phyloP scores from a whole-genome alignment of 2,329 filamentous ascomycete species.

The Drechslerella stenobrocha region DNA sequence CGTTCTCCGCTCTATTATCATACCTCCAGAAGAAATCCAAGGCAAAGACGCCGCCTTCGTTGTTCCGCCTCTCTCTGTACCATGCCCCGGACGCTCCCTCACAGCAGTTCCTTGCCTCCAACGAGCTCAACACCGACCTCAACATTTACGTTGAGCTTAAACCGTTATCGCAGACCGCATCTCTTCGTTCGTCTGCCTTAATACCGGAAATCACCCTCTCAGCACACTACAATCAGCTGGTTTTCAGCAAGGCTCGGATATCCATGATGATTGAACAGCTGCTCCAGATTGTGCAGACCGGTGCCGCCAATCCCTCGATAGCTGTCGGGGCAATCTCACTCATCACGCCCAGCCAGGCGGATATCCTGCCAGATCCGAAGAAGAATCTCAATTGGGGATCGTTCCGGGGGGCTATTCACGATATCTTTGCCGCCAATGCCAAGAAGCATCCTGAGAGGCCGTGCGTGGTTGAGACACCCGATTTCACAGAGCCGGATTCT shows the following conservation, averaged over 20 bases:
- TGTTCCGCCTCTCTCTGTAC: slow-evolving; percentile 60
- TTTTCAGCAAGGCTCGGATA: slow-evolving; percentile 59
- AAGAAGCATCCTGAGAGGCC: slow-evolving; percentile 68
- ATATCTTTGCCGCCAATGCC: slow-evolving; percentile 70
- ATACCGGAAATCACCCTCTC: slow-evolving; percentile 56
- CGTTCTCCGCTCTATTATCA: slow-evolving; percentile 56
- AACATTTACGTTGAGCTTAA: slow-evolving; percentile 52
- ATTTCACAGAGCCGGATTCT: slow-evolving; percentile 56
- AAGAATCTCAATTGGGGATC: slow-evolving; percentile 69
- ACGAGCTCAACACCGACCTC: slow-evolving; percentile 51
- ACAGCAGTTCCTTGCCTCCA: slow-evolving; percentile 52
- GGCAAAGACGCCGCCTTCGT: slow-evolving; percentile 55
- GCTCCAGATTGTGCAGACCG: slow-evolving; percentile 56
- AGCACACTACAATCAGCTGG: slow-evolving; percentile 58
- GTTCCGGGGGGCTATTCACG: slow-evolving; percentile 69
- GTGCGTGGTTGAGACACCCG: slow-evolving; percentile 70
- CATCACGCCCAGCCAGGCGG: slow-evolving; percentile 52
- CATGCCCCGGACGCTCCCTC: slow-evolving; percentile 56
- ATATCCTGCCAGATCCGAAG: slow-evolving; percentile 66
- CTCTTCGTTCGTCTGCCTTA: slow-evolving; percentile 51
- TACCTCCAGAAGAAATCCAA: slow-evolving; percentile 57
- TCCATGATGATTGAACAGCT: slow-evolving; percentile 58
- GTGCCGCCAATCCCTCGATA: slow-evolving; percentile 56
- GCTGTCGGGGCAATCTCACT: slow-evolving; percentile 58
- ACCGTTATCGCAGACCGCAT: slow-evolving; percentile 37